phyloP scores from a whole-genome alignment of 306 rosid genomes.

The Dryas alaskensis region DNA sequence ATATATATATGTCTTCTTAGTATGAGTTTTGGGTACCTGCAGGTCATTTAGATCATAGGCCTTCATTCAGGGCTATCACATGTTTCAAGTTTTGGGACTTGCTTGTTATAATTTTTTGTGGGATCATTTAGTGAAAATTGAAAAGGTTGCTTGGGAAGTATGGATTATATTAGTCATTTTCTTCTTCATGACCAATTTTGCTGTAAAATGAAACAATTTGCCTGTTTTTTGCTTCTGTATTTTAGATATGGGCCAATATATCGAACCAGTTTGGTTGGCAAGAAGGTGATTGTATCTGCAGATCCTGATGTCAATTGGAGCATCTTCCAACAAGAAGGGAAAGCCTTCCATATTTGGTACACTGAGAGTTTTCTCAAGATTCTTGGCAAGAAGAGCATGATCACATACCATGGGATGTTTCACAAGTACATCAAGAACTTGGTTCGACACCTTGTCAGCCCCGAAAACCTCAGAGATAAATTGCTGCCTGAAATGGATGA shows the following conservation, averaged over 20 bases:
- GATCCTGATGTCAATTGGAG: constrained; percentile 6
- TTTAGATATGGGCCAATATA: constrained; percentile 8
- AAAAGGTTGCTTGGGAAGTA: too few relatives aligned
- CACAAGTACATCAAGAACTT: constrained; percentile 20
- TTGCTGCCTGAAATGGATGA: background rate
- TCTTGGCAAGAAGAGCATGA: background rate
- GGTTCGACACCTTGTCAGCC: constrained; percentile 10
- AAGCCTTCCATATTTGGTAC: background rate
- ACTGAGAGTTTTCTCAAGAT: background rate
- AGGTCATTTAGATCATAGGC: too few relatives aligned
- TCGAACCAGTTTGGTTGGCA: constrained; percentile 5
- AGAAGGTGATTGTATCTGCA: background rate
- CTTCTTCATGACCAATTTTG: too few relatives aligned
- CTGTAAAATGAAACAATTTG: too few relatives aligned
- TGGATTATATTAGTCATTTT: too few relatives aligned
- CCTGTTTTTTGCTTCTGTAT: background rate
- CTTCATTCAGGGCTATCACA: background rate
- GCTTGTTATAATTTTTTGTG: too few relatives aligned
- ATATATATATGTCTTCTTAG: background rate
- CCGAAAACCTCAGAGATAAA: constrained; percentile 6
- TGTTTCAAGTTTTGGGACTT: too few relatives aligned
- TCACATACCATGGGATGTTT: background rate
- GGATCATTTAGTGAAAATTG: too few relatives aligned
- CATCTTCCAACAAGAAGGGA: constrained; percentile 10
- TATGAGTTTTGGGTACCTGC: background rate